Evolutionary conservation across 257 asterid genomes (phyloP).

Genomic region (Salvia splendens): DNA sequence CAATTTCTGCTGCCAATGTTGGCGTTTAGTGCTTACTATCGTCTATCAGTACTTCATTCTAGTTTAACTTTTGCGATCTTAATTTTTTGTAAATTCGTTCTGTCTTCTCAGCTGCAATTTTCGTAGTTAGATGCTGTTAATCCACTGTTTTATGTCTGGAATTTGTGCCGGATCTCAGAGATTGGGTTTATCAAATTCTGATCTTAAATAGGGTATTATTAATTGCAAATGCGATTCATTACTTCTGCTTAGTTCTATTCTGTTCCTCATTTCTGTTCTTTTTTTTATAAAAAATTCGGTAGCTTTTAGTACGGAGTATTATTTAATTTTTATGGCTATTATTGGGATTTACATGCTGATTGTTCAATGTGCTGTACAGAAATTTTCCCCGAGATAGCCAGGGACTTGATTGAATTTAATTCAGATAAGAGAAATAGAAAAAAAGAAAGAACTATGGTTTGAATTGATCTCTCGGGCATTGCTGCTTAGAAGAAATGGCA

Average conservation of each 20-base stretch:
- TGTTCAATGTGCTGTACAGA: slow-evolving; percentile 21
- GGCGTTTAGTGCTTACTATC: slow-evolving; percentile 15
- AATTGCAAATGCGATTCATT: not conserved
- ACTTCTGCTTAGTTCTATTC: slow-evolving; percentile 21
- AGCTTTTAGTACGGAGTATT: slow-evolving; percentile 15
- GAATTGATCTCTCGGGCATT: slow-evolving; percentile 29
- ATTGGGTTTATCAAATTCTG: slow-evolving; percentile 31
- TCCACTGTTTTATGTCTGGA: slow-evolving; percentile 10
- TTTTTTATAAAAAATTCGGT: not conserved
- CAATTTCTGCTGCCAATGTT: slow-evolving; percentile 26
- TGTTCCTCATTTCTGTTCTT: slow-evolving; percentile 15
- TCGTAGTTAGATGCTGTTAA: slow-evolving; percentile 27
- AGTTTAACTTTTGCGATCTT: slow-evolving; percentile 29
- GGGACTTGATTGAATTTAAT: slow-evolving; percentile 7
- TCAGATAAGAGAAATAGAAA: slow-evolving; percentile 15
- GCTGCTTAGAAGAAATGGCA: slow-evolving; percentile 45
- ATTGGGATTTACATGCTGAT: slow-evolving; percentile 22
- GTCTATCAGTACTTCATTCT: slow-evolving; percentile 20
- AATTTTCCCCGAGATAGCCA: slow-evolving; percentile 9
- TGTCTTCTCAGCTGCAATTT: slow-evolving; percentile 27
- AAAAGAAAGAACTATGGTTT: slow-evolving; percentile 15
- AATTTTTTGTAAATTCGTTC: not conserved
- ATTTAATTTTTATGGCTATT: not conserved
- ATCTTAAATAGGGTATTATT: slow-evolving; percentile 28
- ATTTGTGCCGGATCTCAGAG: slow-evolving; percentile 45